phyloP scores from a whole-genome alignment of 2,329 filamentous ascomycete species.

The Magnaporthiopsis incrustans region DNA sequence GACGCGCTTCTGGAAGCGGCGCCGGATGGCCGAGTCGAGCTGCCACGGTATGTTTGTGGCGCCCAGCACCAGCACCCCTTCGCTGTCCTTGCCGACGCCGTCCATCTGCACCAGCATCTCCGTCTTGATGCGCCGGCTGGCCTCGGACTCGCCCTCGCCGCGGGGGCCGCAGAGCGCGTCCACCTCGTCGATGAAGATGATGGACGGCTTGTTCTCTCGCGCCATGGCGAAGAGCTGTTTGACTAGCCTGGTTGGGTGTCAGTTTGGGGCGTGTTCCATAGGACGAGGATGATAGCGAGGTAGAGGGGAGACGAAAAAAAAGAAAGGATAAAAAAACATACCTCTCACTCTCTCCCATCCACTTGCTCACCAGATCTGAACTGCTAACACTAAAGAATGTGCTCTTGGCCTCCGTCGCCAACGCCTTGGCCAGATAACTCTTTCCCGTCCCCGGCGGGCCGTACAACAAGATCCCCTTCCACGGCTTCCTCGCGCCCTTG shows the following conservation, averaged over 20 bases:
- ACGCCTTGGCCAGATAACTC: constrained; percentile 93
- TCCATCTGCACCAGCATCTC: constrained; percentile 99
- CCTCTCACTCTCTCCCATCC: constrained; percentile 99
- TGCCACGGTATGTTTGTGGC: constrained; percentile 99
- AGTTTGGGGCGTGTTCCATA: neutral
- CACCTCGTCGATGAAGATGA: constrained; percentile 49
- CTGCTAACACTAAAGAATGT: constrained; percentile 98
- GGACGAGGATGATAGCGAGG: neutral
- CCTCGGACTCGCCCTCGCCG: constrained; percentile 92
- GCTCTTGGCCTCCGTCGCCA: constrained; percentile 96
- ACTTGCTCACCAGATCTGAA: constrained; percentile 95
- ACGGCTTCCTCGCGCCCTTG: constrained; percentile 90
- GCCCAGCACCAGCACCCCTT: constrained; percentile 86
- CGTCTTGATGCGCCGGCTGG: constrained; percentile 94
- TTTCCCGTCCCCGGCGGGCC: constrained; percentile 96
- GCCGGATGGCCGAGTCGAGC: constrained; percentile 87
- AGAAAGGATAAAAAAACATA: constrained; percentile 29
- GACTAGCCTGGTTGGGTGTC: constrained; percentile 56
- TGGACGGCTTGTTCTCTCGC: constrained; percentile 93
- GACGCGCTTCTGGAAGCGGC: constrained; percentile 91
- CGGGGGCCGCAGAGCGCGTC: constrained; percentile 92
- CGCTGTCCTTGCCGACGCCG: constrained; percentile 91
- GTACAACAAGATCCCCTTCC: constrained; percentile 96
- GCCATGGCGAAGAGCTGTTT: constrained; percentile 98
- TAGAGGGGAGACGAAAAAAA: too few relatives aligned